Evolutionary conservation across 2,329 filamentous ascomycete species (phyloP).

Genomic region (Plenodomus lindquistii): DNA sequence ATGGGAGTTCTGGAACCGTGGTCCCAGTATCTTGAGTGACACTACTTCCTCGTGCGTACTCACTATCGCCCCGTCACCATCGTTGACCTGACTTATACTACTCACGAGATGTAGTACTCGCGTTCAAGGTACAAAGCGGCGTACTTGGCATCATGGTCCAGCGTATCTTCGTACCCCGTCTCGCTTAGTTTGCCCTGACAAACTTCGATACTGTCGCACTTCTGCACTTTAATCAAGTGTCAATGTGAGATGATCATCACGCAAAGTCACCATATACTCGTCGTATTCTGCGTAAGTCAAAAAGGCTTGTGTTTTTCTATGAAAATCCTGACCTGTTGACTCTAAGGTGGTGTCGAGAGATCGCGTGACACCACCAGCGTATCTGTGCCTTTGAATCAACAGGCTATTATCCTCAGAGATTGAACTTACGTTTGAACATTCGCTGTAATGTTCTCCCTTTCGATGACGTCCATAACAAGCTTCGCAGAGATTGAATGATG

Average conservation of each 20-base stretch:
- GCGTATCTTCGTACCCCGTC: background rate
- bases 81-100: background rate
- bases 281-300: background rate
- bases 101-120: constrained; percentile 25
- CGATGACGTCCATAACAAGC: constrained; percentile 28
- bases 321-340: constrained; percentile 8
- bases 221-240: background rate
- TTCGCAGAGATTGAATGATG: constrained; percentile 28
- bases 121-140: constrained; percentile 21
- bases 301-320: constrained; percentile 11
- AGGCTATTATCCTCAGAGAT: background rate
- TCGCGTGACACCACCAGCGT: constrained; percentile 22
- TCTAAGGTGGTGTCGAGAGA: constrained; percentile 17
- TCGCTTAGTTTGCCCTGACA: background rate
- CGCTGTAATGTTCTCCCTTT: constrained; percentile 10
- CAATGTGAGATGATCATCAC: background rate
- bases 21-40: too few relatives aligned
- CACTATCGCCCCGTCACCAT: too few relatives aligned
- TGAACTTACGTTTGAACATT: constrained; percentile 18
- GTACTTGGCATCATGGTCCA: constrained; percentile 23
- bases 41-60: too few relatives aligned
- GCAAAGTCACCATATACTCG: background rate
- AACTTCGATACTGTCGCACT: background rate
- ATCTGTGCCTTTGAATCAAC: constrained; percentile 13
- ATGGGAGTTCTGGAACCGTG: too few relatives aligned